Evolutionary conservation across 2,329 filamentous ascomycete species (phyloP), one percentile per base, ranked within the genome.

Genomic region (Elsinoe perseae): DNA sequence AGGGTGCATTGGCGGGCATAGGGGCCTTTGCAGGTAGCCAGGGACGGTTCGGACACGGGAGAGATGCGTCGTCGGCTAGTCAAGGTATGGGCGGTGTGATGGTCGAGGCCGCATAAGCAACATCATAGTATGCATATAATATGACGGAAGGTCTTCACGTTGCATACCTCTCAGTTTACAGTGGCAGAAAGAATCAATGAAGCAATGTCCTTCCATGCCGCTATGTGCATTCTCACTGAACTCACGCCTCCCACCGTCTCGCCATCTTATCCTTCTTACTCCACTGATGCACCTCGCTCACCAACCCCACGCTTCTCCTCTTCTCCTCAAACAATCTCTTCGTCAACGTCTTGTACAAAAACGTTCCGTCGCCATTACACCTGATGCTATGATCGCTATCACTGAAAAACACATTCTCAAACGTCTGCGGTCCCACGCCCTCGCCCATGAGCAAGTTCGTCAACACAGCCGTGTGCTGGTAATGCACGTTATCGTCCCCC

Each of bases 401-500:
- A 0, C 83, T 85, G 59, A 85, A 87, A 18, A 77, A 80, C 58
- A 82, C 77, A 70, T 81, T 79, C 64, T 81, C 75, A 74, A 87
- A 74, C 72, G 84, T 82, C 57, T 77, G 72, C 0, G 83, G 80
- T 0, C 77, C 75, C 0, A 87, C 80, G 0, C 78, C 79, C 0
- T 70, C 77, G 0, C 77, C 76, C 28, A 86, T 80, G 0, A 87
- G 69, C 20, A 83, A 66, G 62, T 87, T 83, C 0, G 82, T 70
- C 30, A 87, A 67, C 0, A 78, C 81, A 0, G 83, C 83, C 0
- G 78, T 64, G 59, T 87, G 81, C 69, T 87, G 83, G 65, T 84
- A 86, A 64, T 87, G 84, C 12, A 87, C 84, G 53, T 87, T 87
- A 62, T 87, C 84, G 60, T 87, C 84, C 0, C 82, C 83, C 0